These are phyloP conservation scores for Fusarium fujikuroi DNA, from an alignment of 2,329 filamentous ascomycete genomes.

Conservation along the genomic window DNA sequence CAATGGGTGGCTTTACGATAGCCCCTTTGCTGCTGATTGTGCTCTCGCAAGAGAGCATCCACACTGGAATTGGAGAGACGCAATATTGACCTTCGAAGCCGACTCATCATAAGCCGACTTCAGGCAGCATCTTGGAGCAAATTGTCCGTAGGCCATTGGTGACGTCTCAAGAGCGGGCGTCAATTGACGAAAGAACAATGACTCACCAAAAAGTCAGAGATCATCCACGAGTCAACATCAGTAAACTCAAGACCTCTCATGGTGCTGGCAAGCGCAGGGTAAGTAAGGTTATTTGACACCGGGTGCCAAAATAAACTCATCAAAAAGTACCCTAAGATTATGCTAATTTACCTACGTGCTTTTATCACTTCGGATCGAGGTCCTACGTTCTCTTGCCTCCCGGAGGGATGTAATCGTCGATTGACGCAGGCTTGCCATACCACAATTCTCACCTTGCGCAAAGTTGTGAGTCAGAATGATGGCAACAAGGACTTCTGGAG, in stretches of 20 bases:
- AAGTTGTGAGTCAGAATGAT: not conserved
- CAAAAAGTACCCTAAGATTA: no score
- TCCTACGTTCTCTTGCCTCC: fast-evolving
- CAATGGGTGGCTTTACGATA: fast-evolving
- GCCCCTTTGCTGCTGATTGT: not conserved
- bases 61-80: no score
- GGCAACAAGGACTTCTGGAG: fast-evolving
- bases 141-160: not conserved
- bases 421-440: no score
- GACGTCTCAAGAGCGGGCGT: not conserved
- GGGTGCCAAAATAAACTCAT: not conserved
- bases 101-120: not conserved
- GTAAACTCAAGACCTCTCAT: not conserved
- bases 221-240: not conserved
- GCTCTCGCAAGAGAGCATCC: no score
- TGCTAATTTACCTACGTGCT: fast-evolving
- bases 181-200: fast-evolving
- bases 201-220: not conserved
- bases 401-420: not conserved
- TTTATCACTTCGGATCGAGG: not conserved
- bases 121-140: not conserved
- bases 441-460: not conserved
- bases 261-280: not conserved
- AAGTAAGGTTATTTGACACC: not conserved
- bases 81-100: not conserved